Base-by-base conservation (phyloP, 2,329 filamentous ascomycete genomes). In the Chrysosporium keratinophilum region DNA sequence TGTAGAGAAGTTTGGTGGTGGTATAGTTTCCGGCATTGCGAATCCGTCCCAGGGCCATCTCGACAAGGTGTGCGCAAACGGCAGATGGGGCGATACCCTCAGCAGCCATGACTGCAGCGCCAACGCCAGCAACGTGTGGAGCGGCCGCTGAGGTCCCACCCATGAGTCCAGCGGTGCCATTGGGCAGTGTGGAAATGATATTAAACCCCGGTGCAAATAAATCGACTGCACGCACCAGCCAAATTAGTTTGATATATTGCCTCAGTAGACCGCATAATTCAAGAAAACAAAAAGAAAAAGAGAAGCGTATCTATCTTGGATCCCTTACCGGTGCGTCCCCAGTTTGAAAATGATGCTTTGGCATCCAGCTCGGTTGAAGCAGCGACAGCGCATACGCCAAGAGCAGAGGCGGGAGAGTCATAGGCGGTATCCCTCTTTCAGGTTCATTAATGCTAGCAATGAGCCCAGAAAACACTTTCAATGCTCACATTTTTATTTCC, bases 141-240 rank as follows among this genome's bases (percentile, higher is more conserved):
- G 66, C 62, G 23, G 67, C 65, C 63, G 67, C 67, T 10, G 68
- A 69, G 41, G 67, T 70, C 44, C 67, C 67, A 15, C 63, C 67
- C 48, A 68, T 63, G 52, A 58, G 61, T 60, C 78, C 75, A 58
- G 77, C 71, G 51, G 73, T 70, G 40, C 69, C 72, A 54, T 67
- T 66, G 20, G 68, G 71, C 14, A 73, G 80, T 5, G 77, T 63
- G 33, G 71, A 75, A 12, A 77, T 67, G 55, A 82, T 74, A 58
- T 73, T 59, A 56, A 75, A 70, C 37, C 79, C 79, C 0, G 79
- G 78, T 11, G 78, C 79, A 60, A 77, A 82, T 61, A 82, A 66
- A 61, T 81, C 78, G 42, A 80, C 73, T 59, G 37, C 3, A 40
- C 37, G 3, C 23, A 28, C 23, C 23, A 7, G 7, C 23, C 23